Base-by-base conservation (phyloP, 768 basidiomycete genomes). In the Lenzites betulinus region DNA sequence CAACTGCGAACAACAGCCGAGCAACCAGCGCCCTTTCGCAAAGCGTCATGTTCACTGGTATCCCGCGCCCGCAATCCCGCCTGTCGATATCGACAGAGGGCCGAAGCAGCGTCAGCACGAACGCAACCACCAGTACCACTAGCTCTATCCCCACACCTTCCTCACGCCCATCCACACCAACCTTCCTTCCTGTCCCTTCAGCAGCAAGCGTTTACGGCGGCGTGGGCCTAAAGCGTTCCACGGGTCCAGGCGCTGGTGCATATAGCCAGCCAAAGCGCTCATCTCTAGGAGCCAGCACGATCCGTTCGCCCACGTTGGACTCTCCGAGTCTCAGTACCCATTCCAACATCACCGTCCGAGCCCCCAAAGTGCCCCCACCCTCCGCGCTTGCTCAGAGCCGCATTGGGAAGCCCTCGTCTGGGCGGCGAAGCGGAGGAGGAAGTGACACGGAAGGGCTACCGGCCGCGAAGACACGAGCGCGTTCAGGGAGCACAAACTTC, bases 81-180 rank as follows among this genome's bases (percentile, higher is more conserved):
- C 79, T 89, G 38, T 92, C 91, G 22, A 83, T 79, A 20, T 84
- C 83, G 26, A 85, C 72, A 18, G 77, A 77, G 36, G 74, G 75
- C 1, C 64, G 76, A 35, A 75, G 74, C 33, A 75, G 74, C 53
- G 73, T 78, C 58, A 80, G 82, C 57, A 81, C 81, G 2, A 79
- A 82, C 22, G 81, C 87, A 18, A 83, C 80, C 28, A 76, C 83
- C n/a, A 85, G 83, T 38, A 83, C 80, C 28, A 73, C 81, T 20
- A 86, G 83, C 63, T 83, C 87, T 12, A 83, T 90, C 50, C 80
- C 86, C 11, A 85, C 88, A 4, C 83, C 89, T 18, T 75, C 80
- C 5, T 89, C 89, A 39, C 84, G 90, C 2, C 90, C 90, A 9
- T 72, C 86, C 22, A 90, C 90, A 23, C 90, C 90, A 9, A 90